Base-by-base conservation (phyloP, 805 yeast genomes). In the Saturnispora quitensis region DNA sequence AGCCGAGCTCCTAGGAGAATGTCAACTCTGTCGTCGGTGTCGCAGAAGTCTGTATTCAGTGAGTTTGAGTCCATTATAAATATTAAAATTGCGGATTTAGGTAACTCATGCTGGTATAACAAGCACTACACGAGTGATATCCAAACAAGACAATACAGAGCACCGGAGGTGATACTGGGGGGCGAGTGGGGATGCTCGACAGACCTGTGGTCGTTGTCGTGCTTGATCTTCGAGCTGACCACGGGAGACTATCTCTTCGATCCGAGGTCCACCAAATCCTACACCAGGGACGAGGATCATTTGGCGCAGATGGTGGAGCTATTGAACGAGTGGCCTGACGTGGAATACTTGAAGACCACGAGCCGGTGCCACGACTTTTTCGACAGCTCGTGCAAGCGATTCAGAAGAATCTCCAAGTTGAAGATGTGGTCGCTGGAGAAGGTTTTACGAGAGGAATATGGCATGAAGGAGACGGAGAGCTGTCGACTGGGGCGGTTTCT, bases 121-220 rank as follows among this genome's bases (percentile, higher is more conserved):
- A 76, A 74, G 50, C 88, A 82, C 62, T 82, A 77, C 62, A 80
- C 86, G 4, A 78, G 80, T 59, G 85, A 81, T 60, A 81, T 82
- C 53, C 86, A 82, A 63, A 82, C 88, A 2, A 65, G 88, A 52
- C 86, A 82, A 59, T 82, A 82, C 60, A 65, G 88, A 36, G 70
- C 84, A 1, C 86, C 87, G 0, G 88, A 82, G 58, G 76, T 81
- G 2, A 70, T 82, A 5, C 62, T 82, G 40, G 81, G 81, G 22
- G 73, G 74, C 38, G 67, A 70, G 49, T 81, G 85, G 84, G 86
- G 86, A 8, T 76, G 82, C 27, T 75, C 82, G 8, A 71, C 83
- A 1, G 86, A 80, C 63, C 56, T 78, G 35, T 80, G 86, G 86
- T 77, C 82, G 8, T 63, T 73, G 43, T 84, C 77, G 1, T 80